phyloP scores from a whole-genome alignment of 768 basidiomycete species.

The Rhodotorula graminis region DNA sequence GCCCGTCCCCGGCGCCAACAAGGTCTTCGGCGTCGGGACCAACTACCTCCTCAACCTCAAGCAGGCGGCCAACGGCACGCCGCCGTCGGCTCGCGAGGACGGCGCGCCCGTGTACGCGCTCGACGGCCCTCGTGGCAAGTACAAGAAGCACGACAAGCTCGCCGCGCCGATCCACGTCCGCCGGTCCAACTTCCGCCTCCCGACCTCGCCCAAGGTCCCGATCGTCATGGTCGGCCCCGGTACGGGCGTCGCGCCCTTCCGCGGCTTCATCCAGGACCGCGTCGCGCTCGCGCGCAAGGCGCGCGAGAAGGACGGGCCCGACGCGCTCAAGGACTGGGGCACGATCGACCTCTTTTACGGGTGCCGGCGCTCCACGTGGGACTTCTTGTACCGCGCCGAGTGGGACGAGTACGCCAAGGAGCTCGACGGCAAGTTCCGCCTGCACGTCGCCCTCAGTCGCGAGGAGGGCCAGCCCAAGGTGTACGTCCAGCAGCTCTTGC shows the following conservation, averaged over 20 bases:
- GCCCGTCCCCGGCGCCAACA: constrained; percentile 56
- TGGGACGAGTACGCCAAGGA: constrained; percentile 84
- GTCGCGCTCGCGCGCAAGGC: constrained; percentile 91
- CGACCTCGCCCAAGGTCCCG: constrained; percentile 95
- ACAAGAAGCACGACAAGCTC: constrained; percentile 62
- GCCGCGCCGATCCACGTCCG: constrained; percentile 91
- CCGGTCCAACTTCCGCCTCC: constrained; percentile 91
- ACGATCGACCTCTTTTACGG: constrained; percentile 92
- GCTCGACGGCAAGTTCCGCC: constrained; percentile 81
- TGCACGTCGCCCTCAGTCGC: constrained; percentile 86
- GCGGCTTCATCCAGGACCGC: constrained; percentile 96
- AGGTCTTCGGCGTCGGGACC: constrained; percentile 84
- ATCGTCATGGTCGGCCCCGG: constrained; percentile 99
- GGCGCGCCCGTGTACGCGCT: constrained; percentile 68
- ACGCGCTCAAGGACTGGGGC: constrained; percentile 93
- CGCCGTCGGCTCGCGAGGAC: constrained; percentile 47
- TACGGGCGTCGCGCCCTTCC: constrained; percentile 99
- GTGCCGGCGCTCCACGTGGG: constrained; percentile 79
- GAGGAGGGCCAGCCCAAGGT: constrained; percentile 90
- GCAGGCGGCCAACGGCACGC: constrained; percentile 53
- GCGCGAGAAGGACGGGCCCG: constrained; percentile 88
- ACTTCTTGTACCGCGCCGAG: constrained; percentile 91
- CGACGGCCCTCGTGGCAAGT: constrained; percentile 81
- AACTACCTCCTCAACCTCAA: constrained; percentile 95
- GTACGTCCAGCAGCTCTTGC: constrained; percentile 96